These are phyloP conservation scores for Hysterium pulicare DNA, from an alignment of 2,329 filamentous ascomycete species.

Conservation along the genomic window DNA sequence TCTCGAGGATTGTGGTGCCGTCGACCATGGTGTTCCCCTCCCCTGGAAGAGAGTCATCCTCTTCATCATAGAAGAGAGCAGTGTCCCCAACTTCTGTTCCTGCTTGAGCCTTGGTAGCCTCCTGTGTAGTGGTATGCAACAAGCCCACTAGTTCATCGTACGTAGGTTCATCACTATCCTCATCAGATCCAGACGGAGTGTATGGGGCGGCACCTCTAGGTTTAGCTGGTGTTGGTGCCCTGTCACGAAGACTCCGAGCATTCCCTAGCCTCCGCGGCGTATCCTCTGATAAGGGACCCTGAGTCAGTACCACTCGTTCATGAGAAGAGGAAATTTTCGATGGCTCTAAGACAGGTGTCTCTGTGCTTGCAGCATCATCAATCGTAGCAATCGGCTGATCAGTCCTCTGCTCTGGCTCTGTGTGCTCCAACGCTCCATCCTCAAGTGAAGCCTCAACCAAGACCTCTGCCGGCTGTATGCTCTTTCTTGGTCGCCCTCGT, in stretches of 20 bases:
- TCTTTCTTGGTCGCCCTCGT: slow-evolving; percentile 33
- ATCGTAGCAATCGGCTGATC: too few species aligned
- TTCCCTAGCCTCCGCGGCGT: neutral
- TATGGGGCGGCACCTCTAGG: neutral
- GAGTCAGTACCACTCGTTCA: too few species aligned
- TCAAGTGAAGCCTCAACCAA: too few species aligned
- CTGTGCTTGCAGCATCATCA: too few species aligned
- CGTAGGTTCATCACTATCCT: neutral
- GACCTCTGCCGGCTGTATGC: slow-evolving; percentile 16
- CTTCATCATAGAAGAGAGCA: slow-evolving; percentile 9
- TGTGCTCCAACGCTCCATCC: too few species aligned
- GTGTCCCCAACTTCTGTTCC: too few species aligned
- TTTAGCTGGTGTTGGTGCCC: neutral
- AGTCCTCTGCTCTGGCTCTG: too few species aligned
- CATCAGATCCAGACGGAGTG: slow-evolving; percentile 1
- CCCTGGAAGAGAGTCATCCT: slow-evolving; percentile 11
- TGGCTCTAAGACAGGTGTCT: too few species aligned
- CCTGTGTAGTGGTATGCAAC: too few species aligned
- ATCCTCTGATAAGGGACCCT: neutral
- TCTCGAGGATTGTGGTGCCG: slow-evolving; percentile 44
- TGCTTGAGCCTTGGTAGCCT: too few species aligned
- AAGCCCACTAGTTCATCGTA: neutral
- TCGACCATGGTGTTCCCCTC: neutral
- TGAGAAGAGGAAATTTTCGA: too few species aligned
- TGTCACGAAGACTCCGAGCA: neutral